Evolutionary conservation across 345 rosid species (phyloP), one percentile per base, ranked within the genome.

Genomic region (Leavenworthia alabamica): DNA sequence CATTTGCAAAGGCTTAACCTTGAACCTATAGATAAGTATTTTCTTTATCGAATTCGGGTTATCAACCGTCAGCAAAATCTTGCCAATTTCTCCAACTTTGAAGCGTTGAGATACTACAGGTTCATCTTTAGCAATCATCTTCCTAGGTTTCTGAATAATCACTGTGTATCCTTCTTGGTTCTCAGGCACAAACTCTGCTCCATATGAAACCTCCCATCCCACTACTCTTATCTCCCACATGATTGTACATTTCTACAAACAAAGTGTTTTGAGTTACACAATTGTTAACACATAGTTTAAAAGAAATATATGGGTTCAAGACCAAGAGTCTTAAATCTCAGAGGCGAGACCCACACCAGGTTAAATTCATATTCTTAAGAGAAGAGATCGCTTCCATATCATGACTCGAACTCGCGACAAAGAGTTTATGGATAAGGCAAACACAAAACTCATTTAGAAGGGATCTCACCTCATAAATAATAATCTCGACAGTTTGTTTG

Each of bases 191-290:
- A 42, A 73, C 62, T 68, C 77, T 5, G 70, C 74, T 56, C 74
- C 70, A 37, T 73, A 73, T 12, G 45, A 27, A 24, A 73, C 77
- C 8, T 68, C 74, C 77, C 77, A 73, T 33, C 77, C 77, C 3
- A 68, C 70, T 41, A 73, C 77, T 35, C 67, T 51, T 15, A 63
- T 17, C 73, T 73, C 77, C 77, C 77, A 73, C 50, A 36, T 36
- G 13, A 73, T 68, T 10, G 56, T 54, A 4, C 73, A 73, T 67
- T 58, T 68, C 77, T 73, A 32, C 50, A 37, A 3, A 44, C 33
- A 59, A 45, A 22, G 0, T 31, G 29, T 29, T 42, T 58, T 13
- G 2, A 67, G 16, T 7, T 36, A 36, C 17, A 62, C n/a, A 32
- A 12, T 12, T 11, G 45, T 40, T 40, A 15, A 7, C 4, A 20